phyloP scores from a whole-genome alignment of 2,329 filamentous ascomycete genomes.

The Fusarium foetens region DNA sequence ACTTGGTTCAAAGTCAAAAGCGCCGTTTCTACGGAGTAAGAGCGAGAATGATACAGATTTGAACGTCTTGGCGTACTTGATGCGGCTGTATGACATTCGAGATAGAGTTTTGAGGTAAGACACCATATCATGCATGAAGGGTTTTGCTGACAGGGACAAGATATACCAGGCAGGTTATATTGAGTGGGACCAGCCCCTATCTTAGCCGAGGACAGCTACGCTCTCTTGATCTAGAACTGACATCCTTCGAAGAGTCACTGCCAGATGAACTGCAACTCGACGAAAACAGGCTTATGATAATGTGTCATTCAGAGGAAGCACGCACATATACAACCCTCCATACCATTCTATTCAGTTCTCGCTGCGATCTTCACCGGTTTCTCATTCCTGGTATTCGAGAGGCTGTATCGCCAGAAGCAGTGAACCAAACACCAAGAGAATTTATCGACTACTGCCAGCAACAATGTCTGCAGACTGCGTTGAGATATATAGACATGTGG shows the following conservation, averaged over 20 bases:
- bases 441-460: slow-evolving; percentile 37
- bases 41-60: slow-evolving; percentile 5
- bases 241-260: slow-evolving; percentile 21
- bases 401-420: slow-evolving; percentile 21
- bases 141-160: neutral
- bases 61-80: slow-evolving; percentile 34
- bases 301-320: slow-evolving; percentile 41
- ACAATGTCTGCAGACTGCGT: slow-evolving; percentile 10
- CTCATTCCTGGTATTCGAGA: slow-evolving; percentile 42
- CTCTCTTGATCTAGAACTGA: slow-evolving; percentile 33
- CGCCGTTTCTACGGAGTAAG: slow-evolving; percentile 21
- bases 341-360: slow-evolving; percentile 27
- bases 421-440: slow-evolving; percentile 14
- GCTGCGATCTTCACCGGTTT: slow-evolving; percentile 44
- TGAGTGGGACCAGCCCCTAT: slow-evolving; percentile 27
- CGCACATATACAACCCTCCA: slow-evolving; percentile 35
- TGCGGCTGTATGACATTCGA: slow-evolving; percentile 37
- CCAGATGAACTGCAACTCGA: slow-evolving; percentile 37
- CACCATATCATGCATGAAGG: accelerated
- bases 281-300: slow-evolving; percentile 32
- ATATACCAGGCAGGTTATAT: slow-evolving; percentile 34
- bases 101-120: slow-evolving; percentile 38
- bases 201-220: slow-evolving; percentile 23
- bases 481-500: slow-evolving; percentile 28
- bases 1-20: slow-evolving; percentile 33